Conservation (phyloP, 1,284 basidiomycete species). For the Puccinia hordei region DNA sequence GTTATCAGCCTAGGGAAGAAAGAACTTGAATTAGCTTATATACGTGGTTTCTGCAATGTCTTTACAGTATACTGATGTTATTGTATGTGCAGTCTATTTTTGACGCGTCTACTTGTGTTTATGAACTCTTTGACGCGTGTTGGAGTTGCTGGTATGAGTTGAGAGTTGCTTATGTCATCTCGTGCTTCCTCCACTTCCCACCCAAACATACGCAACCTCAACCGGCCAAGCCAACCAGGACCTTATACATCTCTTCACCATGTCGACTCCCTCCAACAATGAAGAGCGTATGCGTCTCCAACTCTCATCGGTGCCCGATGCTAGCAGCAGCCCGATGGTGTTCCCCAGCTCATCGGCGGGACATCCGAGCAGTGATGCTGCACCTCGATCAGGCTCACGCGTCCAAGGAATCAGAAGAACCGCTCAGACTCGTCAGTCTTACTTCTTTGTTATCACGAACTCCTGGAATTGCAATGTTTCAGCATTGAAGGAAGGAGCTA, state of each 20-base stretch:
- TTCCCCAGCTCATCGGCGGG: conserved; percentile 45
- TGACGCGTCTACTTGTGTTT: too few species aligned
- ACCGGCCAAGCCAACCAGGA: neutral
- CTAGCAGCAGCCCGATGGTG: conserved; percentile 38
- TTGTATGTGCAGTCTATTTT: too few species aligned
- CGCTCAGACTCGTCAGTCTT: conserved; percentile 6
- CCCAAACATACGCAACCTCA: neutral
- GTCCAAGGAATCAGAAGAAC: conserved; percentile 25
- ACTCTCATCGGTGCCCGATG: conserved; percentile 26
- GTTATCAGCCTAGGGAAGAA: too few species aligned
- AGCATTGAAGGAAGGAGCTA: neutral
- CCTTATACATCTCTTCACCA: neutral
- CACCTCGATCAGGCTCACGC: conserved; percentile 22
- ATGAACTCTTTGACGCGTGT: too few species aligned
- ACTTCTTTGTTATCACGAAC: neutral
- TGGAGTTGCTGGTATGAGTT: too few species aligned
- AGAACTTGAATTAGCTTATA: too few species aligned
- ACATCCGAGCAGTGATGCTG: conserved; percentile 38
- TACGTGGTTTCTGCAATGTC: too few species aligned
- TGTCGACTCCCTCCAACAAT: conserved; percentile 35
- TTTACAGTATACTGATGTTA: too few species aligned
- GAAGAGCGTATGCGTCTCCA: conserved; percentile 6
- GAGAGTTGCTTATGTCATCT: neutral
- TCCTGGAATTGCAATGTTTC: neutral
- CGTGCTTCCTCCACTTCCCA: too few species aligned